Percentiles rank a stretch among this genome's conserved stretches.
These are phyloP conservation scores for Cyclotella cryptica DNA, from an alignment of 108 stramenopile species.

Conservation along the genomic window DNA sequence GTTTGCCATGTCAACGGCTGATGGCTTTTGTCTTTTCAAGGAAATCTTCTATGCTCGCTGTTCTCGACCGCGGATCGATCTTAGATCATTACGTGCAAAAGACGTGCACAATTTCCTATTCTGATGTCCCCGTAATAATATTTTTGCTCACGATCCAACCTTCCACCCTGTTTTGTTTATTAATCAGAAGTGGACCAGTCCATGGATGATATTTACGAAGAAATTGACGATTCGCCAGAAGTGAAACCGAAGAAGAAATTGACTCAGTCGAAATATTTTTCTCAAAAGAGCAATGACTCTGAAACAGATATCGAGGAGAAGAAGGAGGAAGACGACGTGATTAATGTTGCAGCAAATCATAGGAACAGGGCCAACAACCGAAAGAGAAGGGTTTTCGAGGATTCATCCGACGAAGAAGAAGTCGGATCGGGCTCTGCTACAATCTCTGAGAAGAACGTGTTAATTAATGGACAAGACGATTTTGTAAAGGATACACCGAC, in stretches of 20 bases:
- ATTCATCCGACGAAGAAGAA: slow-evolving; percentile 16
- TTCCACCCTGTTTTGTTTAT: too few species aligned
- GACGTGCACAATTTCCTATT: background rate
- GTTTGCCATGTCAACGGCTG: background rate
- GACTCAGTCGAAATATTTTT: slow-evolving; percentile 18
- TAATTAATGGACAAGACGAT: slow-evolving; percentile 6
- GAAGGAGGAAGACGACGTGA: slow-evolving; percentile 14
- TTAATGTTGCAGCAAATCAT: background rate
- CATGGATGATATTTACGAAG: slow-evolving; percentile 8
- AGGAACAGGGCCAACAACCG: background rate
- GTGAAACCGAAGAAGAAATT: slow-evolving; percentile 17
- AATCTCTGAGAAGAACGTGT: background rate
- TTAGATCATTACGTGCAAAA: background rate
- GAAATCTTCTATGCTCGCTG: too few species aligned
- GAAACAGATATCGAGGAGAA: slow-evolving; percentile 22
- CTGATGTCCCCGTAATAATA: background rate
- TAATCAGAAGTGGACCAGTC: slow-evolving; percentile 7
- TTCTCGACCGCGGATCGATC: too few species aligned
- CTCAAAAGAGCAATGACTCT: slow-evolving; percentile 15
- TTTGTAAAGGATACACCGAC: background rate
- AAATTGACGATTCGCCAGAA: slow-evolving; percentile 23
- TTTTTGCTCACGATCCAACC: too few species aligned
- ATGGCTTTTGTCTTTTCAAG: background rate
- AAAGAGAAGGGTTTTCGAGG: slow-evolving; percentile 20
- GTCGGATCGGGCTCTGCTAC: background rate